Conservation (phyloP, 2,329 filamentous ascomycete species). For the Botrytis aclada region DNA sequence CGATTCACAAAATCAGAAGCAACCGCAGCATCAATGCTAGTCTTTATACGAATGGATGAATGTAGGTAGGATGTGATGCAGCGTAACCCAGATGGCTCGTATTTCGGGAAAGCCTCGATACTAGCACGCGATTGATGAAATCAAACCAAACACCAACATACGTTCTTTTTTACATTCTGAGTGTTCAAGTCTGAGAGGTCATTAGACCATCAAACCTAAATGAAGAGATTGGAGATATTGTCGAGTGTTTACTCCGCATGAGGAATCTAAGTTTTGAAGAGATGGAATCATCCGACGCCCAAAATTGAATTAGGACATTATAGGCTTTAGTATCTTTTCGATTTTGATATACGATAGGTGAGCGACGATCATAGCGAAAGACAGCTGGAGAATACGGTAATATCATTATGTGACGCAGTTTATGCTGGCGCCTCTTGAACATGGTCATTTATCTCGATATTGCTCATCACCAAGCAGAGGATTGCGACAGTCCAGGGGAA, state of each 20-base stretch:
- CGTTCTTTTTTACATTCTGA: neutral
- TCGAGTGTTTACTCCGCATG: neutral
- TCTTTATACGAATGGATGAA: neutral
- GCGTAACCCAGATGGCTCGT: slow-evolving; percentile 4
- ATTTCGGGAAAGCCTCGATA: slow-evolving; percentile 1
- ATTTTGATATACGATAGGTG: neutral
- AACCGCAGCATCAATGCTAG: neutral
- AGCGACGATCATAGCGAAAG: neutral
- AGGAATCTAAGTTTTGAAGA: neutral
- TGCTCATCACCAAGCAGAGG: slow-evolving; percentile 3
- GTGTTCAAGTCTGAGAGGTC: neutral
- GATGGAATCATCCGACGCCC: neutral
- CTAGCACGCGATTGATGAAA: neutral
- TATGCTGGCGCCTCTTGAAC: slow-evolving; percentile 16
- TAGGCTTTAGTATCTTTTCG: neutral
- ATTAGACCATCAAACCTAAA: neutral
- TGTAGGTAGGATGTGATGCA: slow-evolving; percentile 1
- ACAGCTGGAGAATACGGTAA: neutral
- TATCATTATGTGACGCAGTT: neutral
- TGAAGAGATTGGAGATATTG: neutral
- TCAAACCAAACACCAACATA: neutral
- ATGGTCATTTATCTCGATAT: slow-evolving; percentile 8
- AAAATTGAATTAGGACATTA: neutral
- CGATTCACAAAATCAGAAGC: neutral
- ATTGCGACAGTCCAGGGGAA: neutral